Percentiles rank a stretch among this genome's conserved stretches.
Conservation (phyloP, 129 eudicot species). For the Chrysanthemum makinoi region DNA sequence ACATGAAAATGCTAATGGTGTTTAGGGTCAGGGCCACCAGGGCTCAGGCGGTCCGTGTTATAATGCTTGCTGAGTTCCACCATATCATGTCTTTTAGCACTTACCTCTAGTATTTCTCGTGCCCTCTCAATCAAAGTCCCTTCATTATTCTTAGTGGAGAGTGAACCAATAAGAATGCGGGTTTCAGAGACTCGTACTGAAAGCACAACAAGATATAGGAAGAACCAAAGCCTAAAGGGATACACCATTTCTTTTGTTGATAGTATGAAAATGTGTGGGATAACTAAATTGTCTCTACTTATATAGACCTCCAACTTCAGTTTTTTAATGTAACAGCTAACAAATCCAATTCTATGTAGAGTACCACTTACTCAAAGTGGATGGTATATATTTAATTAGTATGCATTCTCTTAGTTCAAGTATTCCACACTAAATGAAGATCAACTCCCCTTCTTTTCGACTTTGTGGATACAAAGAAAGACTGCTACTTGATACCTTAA, state of each 20-base stretch:
- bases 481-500: slow-evolving; percentile 12
- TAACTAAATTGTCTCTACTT: slow-evolving; percentile 17
- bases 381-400: slow-evolving; percentile 20
- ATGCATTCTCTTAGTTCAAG: slow-evolving; percentile 4
- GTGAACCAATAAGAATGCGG: slow-evolving; percentile 22
- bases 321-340: slow-evolving; percentile 23
- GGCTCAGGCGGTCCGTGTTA: slow-evolving; percentile 40
- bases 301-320: slow-evolving; percentile 38
- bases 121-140: slow-evolving; percentile 42
- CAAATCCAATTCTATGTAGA: slow-evolving; percentile 5
- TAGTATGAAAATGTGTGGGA: slow-evolving; percentile 25
- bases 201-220: slow-evolving; percentile 31
- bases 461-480: slow-evolving; percentile 5
- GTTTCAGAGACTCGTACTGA: slow-evolving; percentile 25
- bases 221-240: slow-evolving; percentile 33
- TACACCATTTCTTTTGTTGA: slow-evolving; percentile 39
- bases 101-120: slow-evolving; percentile 36
- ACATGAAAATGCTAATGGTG: slow-evolving; percentile 42
- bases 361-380: slow-evolving; percentile 35
- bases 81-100: slow-evolving; percentile 31
- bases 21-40: slow-evolving; percentile 63
- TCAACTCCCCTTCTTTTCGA: slow-evolving; percentile 8
- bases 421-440: slow-evolving; percentile 14
- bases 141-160: slow-evolving; percentile 1
- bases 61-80: slow-evolving; percentile 26